Evolutionary conservation across 1,139 yeast genomes (phyloP), one percentile per base, ranked within the genome.

Genomic region (Diutina siamensis): DNA sequence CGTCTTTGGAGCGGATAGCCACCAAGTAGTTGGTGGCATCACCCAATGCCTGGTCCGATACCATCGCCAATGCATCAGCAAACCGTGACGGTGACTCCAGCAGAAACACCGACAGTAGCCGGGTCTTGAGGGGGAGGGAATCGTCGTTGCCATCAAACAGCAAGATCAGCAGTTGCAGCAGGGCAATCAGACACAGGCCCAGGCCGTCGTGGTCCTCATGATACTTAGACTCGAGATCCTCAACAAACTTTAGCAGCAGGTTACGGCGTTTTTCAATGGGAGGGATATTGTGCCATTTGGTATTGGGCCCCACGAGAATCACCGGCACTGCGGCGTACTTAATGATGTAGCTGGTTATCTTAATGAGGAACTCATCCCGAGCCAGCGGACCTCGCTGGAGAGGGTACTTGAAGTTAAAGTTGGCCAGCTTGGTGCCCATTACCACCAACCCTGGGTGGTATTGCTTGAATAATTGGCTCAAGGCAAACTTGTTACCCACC

Each of bases 401-500:
- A 2, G 73, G 72, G 50, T 71, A 71, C 52, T 67, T 68, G 58
- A 69, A 71, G 54, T 71, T 71, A 48, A 69, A 57, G 52, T 67
- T 69, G 31, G 69, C 56, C 21, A 67, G 61, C 48, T 64, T 66
- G 49, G 65, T 69, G 3, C 74, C 72, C 44, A 48, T 36, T 4
- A 59, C 55, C 44, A 70, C 49, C 48, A 71, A 51, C 46, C 62
- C 62, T 1, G 76, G 76, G 47, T 64, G 72, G 53, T 70, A 70
- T 50, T 68, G 75, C 44, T 58, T 56, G 52, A 58, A 67, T 41
- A 71, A 54, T 48, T 67, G 65, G 32, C 60, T 51, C 44, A 71
- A 52, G 66, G 68, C 65, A 45, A 57, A 60, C 52, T 68, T 70
- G 45, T 60, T 58, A 31, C 71, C 69, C 3, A 48, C 48, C 32